These are phyloP conservation scores for Quercus agrifolia DNA, from an alignment of 306 rosid species.

Conservation along the genomic window DNA sequence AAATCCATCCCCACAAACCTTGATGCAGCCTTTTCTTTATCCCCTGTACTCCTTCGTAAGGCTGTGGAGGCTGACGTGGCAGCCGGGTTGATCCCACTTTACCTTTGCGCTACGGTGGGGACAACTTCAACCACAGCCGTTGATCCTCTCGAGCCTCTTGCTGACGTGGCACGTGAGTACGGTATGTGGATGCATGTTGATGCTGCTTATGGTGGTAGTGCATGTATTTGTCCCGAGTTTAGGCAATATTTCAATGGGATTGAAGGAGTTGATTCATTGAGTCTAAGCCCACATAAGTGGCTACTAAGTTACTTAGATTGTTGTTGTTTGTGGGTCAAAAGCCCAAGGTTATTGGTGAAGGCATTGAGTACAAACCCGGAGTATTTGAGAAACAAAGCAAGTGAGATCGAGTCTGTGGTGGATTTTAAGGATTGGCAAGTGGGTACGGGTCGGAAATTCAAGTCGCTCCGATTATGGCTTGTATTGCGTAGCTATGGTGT, in stretches of 20 bases:
- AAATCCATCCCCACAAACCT: conserved; percentile 29
- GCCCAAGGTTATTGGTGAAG: conserved; percentile 18
- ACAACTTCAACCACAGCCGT: conserved; percentile 53
- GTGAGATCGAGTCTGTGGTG: conserved; percentile 47
- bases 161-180: conserved; percentile 38
- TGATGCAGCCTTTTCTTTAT: conserved; percentile 25
- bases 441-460: conserved; percentile 49
- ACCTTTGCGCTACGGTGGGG: conserved; percentile 48
- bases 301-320: conserved; percentile 42
- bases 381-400: conserved; percentile 42
- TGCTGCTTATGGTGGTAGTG: conserved; percentile 64
- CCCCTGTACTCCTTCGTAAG: conserved; percentile 22
- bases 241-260: conserved; percentile 42
- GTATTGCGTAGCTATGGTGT: conserved; percentile 54
- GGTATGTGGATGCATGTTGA: conserved; percentile 66
- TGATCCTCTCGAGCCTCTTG: conserved; percentile 41
- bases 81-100: conserved; percentile 50
- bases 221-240: conserved; percentile 63
- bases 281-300: conserved; percentile 69
- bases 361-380: conserved; percentile 39
- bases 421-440: conserved; percentile 67
- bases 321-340: conserved; percentile 61
- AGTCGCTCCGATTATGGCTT: conserved; percentile 46
- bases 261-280: conserved; percentile 43
- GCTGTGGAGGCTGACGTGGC: conserved; percentile 33